These are phyloP conservation scores for Hymenoscyphus infarciens DNA, from an alignment of 2,329 filamentous ascomycete species.

Conservation along the genomic window DNA sequence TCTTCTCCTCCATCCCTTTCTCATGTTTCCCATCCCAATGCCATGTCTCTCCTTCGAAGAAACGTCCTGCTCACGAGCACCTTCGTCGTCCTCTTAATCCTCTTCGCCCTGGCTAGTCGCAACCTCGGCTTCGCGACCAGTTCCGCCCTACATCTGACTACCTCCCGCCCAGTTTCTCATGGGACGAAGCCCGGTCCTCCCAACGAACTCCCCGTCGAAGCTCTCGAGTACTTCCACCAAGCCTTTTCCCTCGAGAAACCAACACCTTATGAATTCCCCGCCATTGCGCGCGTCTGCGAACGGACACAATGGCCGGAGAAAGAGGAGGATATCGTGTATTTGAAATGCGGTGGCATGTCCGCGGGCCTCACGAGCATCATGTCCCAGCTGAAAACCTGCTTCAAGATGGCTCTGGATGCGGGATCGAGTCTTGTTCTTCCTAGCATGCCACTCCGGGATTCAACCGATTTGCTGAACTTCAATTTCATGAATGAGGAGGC, in stretches of 20 bases:
- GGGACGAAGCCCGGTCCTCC: not conserved
- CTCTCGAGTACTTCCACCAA: conserved; percentile 34
- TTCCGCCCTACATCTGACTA: not conserved
- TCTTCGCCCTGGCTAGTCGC: not conserved
- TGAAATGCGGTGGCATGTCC: conserved; percentile 35
- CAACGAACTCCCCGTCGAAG: conserved; percentile 2
- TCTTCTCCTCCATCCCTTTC: not conserved
- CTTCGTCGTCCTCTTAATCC: not conserved
- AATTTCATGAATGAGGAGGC: conserved; percentile 35
- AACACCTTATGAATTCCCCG: conserved; percentile 26
- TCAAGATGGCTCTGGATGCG: conserved; percentile 38
- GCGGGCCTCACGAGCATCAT: conserved; percentile 37
- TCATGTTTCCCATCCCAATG: not conserved
- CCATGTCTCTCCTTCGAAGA: not conserved
- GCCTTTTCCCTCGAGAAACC: conserved; percentile 30
- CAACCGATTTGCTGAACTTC: conserved; percentile 32
- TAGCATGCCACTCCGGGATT: conserved; percentile 36
- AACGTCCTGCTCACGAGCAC: conserved; percentile 3
- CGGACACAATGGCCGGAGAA: conserved; percentile 25
- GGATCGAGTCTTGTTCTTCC: conserved; percentile 35
- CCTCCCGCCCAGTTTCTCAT: not conserved
- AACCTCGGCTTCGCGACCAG: not conserved
- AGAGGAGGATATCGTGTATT: conserved; percentile 32
- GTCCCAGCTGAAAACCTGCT: conserved; percentile 37
- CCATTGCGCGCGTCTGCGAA: conserved; percentile 29